Evolutionary conservation across 1,139 yeast genomes (phyloP).

Genomic region (Candida sp.): DNA sequence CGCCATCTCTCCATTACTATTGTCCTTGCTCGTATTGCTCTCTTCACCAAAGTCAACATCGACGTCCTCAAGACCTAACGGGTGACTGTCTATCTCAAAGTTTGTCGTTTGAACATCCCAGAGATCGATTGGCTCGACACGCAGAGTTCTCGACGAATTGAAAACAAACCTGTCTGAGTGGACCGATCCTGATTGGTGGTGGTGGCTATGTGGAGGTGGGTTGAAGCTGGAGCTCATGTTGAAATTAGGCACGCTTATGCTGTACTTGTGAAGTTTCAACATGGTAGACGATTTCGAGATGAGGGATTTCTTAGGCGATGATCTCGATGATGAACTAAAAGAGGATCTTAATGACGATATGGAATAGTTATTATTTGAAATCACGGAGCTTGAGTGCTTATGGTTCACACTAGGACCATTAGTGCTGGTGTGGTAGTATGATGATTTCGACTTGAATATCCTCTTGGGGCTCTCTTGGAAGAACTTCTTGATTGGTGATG

Average conservation of each 20-base stretch:
- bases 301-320: neutral
- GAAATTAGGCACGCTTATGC: constrained; percentile 14
- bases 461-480: constrained; percentile 40
- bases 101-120: constrained; percentile 45
- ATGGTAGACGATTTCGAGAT: constrained; percentile 33
- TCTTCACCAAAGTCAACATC: neutral
- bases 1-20: neutral
- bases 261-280: constrained; percentile 16
- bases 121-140: constrained; percentile 25
- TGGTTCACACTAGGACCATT: constrained; percentile 14
- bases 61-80: neutral
- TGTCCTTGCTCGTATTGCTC: neutral
- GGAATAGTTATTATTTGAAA: constrained; percentile 24
- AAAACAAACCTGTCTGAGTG: neutral
- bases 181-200: neutral
- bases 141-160: constrained; percentile 5
- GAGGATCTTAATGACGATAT: constrained; percentile 29
- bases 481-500: constrained; percentile 39
- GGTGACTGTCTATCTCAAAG: constrained; percentile 29
- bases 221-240: neutral
- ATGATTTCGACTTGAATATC: constrained; percentile 20
- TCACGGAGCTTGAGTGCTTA: constrained; percentile 31
- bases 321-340: constrained; percentile 22
- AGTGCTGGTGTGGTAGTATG: neutral
- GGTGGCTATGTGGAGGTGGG: constrained; percentile 4